phyloP scores from a whole-genome alignment of 306 rosid species.

The Geum urbanum region DNA sequence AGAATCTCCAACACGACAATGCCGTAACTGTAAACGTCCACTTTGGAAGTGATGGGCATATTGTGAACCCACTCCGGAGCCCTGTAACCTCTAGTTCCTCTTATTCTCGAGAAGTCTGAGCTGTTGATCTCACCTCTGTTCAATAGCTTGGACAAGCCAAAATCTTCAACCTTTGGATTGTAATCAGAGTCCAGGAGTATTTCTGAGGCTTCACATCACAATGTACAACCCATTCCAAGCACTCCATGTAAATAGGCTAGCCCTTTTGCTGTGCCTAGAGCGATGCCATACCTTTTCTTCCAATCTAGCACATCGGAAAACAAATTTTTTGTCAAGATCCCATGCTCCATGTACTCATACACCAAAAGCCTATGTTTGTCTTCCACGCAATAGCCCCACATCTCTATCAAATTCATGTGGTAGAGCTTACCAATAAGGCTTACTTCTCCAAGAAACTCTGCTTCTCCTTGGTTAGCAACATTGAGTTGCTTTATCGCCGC shows the following conservation, averaged over 20 bases:
- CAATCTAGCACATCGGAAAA: constrained; percentile 35
- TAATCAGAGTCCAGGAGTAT: constrained; percentile 46
- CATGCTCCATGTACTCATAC: constrained; percentile 48
- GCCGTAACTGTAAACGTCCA: constrained; percentile 65
- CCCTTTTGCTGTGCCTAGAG: constrained; percentile 49
- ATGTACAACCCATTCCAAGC: constrained; percentile 64
- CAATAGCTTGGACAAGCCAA: constrained; percentile 46
- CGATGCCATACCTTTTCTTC: constrained; percentile 38
- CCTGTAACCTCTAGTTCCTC: constrained; percentile 70
- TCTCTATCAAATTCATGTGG: constrained; percentile 58
- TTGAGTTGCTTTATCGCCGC: constrained; percentile 40
- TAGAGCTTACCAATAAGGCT: constrained; percentile 51
- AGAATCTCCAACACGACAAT: constrained; percentile 55
- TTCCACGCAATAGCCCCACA: constrained; percentile 56
- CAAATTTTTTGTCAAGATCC: constrained; percentile 35
- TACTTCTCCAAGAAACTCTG: constrained; percentile 52
- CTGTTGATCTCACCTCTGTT: constrained; percentile 31
- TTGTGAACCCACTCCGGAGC: constrained; percentile 69
- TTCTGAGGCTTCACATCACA: constrained; percentile 76
- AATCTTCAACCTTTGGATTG: constrained; percentile 56
- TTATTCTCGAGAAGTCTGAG: constrained; percentile 38
- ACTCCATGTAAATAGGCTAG: constrained; percentile 58
- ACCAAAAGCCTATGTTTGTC: constrained; percentile 49
- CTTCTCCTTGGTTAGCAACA: constrained; percentile 49
- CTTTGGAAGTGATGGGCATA: constrained; percentile 46